Base-by-base conservation (phyloP, 2,329 filamentous ascomycete species). In the Aspergillus persii region DNA sequence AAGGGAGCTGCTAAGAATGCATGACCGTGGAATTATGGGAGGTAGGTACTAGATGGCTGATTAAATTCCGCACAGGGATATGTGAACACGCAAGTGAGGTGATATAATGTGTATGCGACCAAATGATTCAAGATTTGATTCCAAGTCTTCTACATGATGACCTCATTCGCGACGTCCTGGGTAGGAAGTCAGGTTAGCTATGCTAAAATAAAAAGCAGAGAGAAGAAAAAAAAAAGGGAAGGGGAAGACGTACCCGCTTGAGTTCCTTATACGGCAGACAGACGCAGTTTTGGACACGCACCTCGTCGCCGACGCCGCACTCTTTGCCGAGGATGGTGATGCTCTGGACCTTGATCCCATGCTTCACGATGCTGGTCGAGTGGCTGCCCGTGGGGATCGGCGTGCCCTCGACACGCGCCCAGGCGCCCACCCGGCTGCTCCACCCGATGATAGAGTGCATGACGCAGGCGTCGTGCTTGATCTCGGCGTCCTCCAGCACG, bases 241-340 rank as follows among this genome's bases (percentile, higher is more conserved):
- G 8, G 44, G 46, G 4, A 50, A 53, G 54, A 44, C 84, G 90
- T 81, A 94, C 91, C 80, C 93, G 86, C 87, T 97, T 98, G 76
- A 99, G 80, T 81, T 98, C 95, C 85, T 99, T 99, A 79, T 93
- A 96, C 8, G 95, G 95, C 81, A 99, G 79, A 80, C 95, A 98
- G 61, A 99, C 88, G 76, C 95, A 99, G 81, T 99, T 98, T 81
- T 98, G 94, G 68, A 99, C 92, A 63, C 92, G 87, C 9, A 98
- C 89, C 78, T 98, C 95, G 70, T 99, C 95, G 3, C 89, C 92
- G 31, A 98, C 95, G 57, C 83, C 86, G 72, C 94, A 98, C 77
- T 99, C 95, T 83, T 98, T 97, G 74, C 94, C 94, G 63, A 99
- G 79, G 67, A 98, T 99, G 50, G 94, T 98, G 73, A 98, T 95